Conservation (phyloP, 306 rosid species). For the Vigna radiata region DNA sequence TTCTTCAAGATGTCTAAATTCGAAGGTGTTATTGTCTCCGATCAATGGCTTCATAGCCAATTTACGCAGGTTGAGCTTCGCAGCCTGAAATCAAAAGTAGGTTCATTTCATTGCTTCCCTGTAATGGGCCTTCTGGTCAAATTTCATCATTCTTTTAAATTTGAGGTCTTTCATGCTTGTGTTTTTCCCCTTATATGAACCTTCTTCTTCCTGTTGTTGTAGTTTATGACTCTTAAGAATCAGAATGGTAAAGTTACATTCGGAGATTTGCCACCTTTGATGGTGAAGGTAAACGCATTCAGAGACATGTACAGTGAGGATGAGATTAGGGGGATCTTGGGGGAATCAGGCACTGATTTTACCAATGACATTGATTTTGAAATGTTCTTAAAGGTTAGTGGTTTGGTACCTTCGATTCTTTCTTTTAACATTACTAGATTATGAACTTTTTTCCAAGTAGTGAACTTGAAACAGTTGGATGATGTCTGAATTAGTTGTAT, state of each 20-base stretch:
- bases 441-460: background rate
- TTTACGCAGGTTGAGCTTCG: slow-evolving; percentile 98
- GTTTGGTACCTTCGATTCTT: slow-evolving; percentile 17
- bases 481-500: slow-evolving; percentile 19
- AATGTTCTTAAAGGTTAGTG: slow-evolving; percentile 80
- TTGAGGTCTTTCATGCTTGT: slow-evolving; percentile 6
- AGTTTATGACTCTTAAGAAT: slow-evolving; percentile 70
- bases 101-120: slow-evolving; percentile 37
- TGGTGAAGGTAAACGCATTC: slow-evolving; percentile 74
- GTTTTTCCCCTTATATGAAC: slow-evolving; percentile 16
- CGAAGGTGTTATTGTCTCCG: slow-evolving; percentile 82
- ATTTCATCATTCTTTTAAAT: slow-evolving; percentile 20
- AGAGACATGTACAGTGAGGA: slow-evolving; percentile 64
- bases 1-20: slow-evolving; percentile 75
- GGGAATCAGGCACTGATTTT: slow-evolving; percentile 65
- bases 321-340: slow-evolving; percentile 70
- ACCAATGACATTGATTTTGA: slow-evolving; percentile 83
- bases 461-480: slow-evolving; percentile 11
- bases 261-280: slow-evolving; percentile 72
- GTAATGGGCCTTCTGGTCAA: slow-evolving; percentile 9
- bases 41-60: slow-evolving; percentile 93
- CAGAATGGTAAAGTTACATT: slow-evolving; percentile 75
- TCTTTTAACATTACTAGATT: background rate
- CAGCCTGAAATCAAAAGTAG: slow-evolving; percentile 79
- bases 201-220: slow-evolving; percentile 40